phyloP scores from a whole-genome alignment of 108 stramenopile genomes.

The Heterococcus sp. region DNA sequence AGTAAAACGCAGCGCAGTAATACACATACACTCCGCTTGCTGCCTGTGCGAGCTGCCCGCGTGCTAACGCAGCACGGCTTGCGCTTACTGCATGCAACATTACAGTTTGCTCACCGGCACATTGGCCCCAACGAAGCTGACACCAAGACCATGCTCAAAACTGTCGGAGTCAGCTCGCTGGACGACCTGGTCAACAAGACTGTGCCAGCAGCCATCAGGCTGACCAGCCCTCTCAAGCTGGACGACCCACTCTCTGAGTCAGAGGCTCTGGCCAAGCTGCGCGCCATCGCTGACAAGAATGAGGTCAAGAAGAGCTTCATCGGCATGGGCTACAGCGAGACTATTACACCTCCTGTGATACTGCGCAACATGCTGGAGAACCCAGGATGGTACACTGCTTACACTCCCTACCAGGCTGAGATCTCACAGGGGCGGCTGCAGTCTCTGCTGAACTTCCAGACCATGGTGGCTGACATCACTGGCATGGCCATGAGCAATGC shows the following conservation, averaged over 20 bases:
- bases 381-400: slow-evolving; percentile 97
- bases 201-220: slow-evolving; percentile 82
- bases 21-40: too few relatives aligned
- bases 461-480: slow-evolving; percentile 93
- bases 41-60: neutral
- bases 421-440: slow-evolving; percentile 98
- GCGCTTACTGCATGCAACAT: neutral
- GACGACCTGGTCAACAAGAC: slow-evolving; percentile 82
- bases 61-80: neutral
- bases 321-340: slow-evolving; percentile 96
- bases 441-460: slow-evolving; percentile 98
- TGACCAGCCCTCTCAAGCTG: slow-evolving; percentile 65
- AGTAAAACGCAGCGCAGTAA: neutral
- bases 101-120: neutral
- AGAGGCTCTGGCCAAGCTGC: slow-evolving; percentile 76
- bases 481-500: slow-evolving; percentile 93
- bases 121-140: slow-evolving; percentile 79
- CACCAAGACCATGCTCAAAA: slow-evolving; percentile 73
- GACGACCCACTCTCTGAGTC: slow-evolving; percentile 79
- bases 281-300: slow-evolving; percentile 63
- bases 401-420: slow-evolving; percentile 99
- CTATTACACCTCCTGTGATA: slow-evolving; percentile 86
- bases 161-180: slow-evolving; percentile 77
- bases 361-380: slow-evolving; percentile 97
- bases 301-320: slow-evolving; percentile 93